Percentiles rank a stretch among this genome's conserved stretches.
phyloP scores from a whole-genome alignment of 129 eudicot species.

The Apium graveolens region DNA sequence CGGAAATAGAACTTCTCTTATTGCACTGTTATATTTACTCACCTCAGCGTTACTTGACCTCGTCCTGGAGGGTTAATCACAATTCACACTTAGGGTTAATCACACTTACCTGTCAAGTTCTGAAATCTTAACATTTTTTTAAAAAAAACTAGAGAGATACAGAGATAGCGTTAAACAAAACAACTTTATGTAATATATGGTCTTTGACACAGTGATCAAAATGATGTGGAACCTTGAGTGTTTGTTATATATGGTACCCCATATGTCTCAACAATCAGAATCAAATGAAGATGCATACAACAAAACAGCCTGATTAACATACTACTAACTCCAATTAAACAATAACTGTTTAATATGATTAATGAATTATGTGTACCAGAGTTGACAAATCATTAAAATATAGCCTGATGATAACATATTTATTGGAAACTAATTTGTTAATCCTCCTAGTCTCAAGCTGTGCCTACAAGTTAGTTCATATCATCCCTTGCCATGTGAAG shows the following conservation, averaged over 20 bases:
- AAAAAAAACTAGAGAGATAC: too few species aligned
- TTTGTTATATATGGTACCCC: background rate
- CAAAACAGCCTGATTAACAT: conserved; percentile 2
- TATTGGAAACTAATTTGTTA: conserved; percentile 7
- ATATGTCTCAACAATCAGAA: conserved; percentile 24
- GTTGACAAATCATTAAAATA: conserved; percentile 8
- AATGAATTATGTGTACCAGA: background rate
- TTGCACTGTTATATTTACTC: too few species aligned
- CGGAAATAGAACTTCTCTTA: too few species aligned
- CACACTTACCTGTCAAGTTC: too few species aligned
- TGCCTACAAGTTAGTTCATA: conserved; percentile 29
- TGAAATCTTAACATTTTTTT: too few species aligned
- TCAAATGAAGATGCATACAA: conserved; percentile 17
- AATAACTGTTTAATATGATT: background rate
- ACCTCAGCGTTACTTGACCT: too few species aligned
- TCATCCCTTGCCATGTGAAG: conserved; percentile 15
- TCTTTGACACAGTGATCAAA: background rate
- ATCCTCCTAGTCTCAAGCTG: conserved; percentile 22
- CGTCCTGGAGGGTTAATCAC: too few species aligned
- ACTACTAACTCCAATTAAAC: background rate
- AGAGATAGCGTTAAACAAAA: too few species aligned
- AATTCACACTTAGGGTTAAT: too few species aligned
- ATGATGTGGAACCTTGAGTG: background rate
- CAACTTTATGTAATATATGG: background rate
- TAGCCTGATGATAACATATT: conserved; percentile 14